Conservation (phyloP, 371 early-diverging fungal species). For the Blastocladiella emersonii region DNA sequence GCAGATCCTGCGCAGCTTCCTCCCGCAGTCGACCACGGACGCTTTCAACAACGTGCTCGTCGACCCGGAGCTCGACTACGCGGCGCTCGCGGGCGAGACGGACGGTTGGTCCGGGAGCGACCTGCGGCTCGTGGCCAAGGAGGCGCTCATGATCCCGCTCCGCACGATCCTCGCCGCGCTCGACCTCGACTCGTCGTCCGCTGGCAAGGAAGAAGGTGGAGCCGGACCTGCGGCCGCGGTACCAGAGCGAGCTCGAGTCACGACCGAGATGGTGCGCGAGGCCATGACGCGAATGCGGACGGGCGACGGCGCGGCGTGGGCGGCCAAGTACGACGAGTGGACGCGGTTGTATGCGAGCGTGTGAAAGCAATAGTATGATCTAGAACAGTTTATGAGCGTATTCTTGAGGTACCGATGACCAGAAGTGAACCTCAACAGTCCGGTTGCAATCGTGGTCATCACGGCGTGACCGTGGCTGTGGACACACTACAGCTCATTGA, state of each 20-base stretch:
- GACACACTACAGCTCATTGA: too few species aligned
- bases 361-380: too few species aligned
- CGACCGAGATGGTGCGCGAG: neutral
- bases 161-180: slow-evolving; percentile 28
- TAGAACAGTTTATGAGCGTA: too few species aligned
- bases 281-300: neutral
- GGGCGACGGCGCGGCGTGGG: neutral
- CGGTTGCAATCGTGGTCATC: too few species aligned
- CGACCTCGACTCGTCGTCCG: slow-evolving; percentile 13
- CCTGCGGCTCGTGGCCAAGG: slow-evolving; percentile 48
- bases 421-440: too few species aligned
- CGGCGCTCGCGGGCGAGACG: slow-evolving; percentile 14
- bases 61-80: slow-evolving; percentile 18
- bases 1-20: slow-evolving; percentile 20
- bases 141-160: slow-evolving; percentile 46
- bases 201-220: neutral
- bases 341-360: too few species aligned
- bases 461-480: too few species aligned
- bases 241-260: neutral
- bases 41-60: slow-evolving; percentile 6
- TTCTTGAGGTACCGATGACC: too few species aligned
- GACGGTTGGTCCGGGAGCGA: slow-evolving; percentile 54
- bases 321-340: neutral
- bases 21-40: slow-evolving; percentile 12
- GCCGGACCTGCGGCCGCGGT: too few species aligned